These are phyloP conservation scores for Mollisiaceae sp. DNA, from an alignment of 2,329 filamentous ascomycete species.

Conservation along the genomic window DNA sequence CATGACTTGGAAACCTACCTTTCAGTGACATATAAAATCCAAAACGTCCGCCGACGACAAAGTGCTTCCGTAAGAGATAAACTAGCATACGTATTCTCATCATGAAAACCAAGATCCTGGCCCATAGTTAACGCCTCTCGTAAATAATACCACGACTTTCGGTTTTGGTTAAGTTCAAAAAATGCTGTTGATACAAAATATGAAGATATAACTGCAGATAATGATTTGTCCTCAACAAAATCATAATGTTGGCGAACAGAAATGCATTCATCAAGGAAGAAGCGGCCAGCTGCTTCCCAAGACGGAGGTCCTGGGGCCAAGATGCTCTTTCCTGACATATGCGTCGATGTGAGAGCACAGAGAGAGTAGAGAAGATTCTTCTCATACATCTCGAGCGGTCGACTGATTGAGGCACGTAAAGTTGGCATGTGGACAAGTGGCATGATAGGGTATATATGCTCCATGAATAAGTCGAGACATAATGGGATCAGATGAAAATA, in stretches of 20 bases:
- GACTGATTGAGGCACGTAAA: constrained; percentile 55
- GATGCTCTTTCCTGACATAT: constrained; percentile 53
- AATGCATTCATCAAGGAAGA: constrained; percentile 63
- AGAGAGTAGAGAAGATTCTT: constrained; percentile 59
- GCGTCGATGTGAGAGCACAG: constrained; percentile 59
- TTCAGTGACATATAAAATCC: constrained; percentile 67
- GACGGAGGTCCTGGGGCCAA: constrained; percentile 46
- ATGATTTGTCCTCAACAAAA: constrained; percentile 59
- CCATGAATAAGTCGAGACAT: constrained; percentile 66
- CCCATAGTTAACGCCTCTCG: constrained; percentile 65
- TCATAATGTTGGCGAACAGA: constrained; percentile 60
- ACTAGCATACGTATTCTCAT: constrained; percentile 59
- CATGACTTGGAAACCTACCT: constrained; percentile 46
- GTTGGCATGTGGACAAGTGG: constrained; percentile 64
- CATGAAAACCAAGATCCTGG: constrained; percentile 62
- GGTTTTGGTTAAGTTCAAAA: constrained; percentile 63
- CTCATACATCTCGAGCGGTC: constrained; percentile 45
- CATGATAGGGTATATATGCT: constrained; percentile 67
- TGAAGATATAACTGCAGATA: constrained; percentile 63
- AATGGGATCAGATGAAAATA: constrained; percentile 56
- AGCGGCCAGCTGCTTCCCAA: constrained; percentile 57
- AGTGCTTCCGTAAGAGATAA: constrained; percentile 56
- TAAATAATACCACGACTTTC: constrained; percentile 65
- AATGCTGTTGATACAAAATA: constrained; percentile 66
- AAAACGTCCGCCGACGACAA: constrained; percentile 62